These are phyloP conservation scores for Lepiota brunneoincarnata DNA, from an alignment of 768 basidiomycete species.

Conservation along the genomic window DNA sequence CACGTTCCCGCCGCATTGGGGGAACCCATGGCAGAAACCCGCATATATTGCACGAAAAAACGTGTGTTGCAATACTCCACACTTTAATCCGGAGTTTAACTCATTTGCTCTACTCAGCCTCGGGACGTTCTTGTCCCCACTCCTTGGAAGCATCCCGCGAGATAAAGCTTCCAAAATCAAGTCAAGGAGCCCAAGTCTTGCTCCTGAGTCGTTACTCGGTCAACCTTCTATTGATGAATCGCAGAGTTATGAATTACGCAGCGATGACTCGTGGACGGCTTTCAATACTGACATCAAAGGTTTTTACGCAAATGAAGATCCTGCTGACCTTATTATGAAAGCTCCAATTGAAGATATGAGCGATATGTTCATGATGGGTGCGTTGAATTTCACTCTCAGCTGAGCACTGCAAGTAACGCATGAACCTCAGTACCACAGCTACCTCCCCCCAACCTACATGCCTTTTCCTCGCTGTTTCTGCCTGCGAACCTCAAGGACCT, in stretches of 20 bases:
- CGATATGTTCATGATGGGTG: slow-evolving; percentile 57
- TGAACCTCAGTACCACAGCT: slow-evolving; percentile 49
- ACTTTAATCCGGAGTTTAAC: no score
- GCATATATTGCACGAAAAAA: slow-evolving; percentile 27
- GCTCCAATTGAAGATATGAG: slow-evolving; percentile 55
- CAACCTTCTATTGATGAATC: slow-evolving; percentile 7
- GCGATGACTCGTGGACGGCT: slow-evolving; percentile 9
- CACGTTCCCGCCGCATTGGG: slow-evolving; percentile 48
- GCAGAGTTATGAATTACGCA: neutral
- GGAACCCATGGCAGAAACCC: slow-evolving; percentile 25
- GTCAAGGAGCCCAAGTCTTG: neutral
- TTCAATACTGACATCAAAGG: slow-evolving; percentile 29
- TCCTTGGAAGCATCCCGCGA: slow-evolving; percentile 18
- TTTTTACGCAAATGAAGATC: slow-evolving; percentile 26
- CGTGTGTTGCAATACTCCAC: slow-evolving; percentile 14
- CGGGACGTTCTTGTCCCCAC: slow-evolving; percentile 34
- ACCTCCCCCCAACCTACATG: slow-evolving; percentile 49
- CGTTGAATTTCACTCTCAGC: slow-evolving; percentile 1
- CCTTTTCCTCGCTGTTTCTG: slow-evolving; percentile 27
- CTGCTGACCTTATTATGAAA: slow-evolving; percentile 41
- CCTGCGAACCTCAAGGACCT: slow-evolving; percentile 19
- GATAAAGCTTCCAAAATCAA: neutral
- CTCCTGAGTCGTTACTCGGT: slow-evolving; percentile 12
- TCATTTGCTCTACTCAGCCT: slow-evolving; percentile 25
- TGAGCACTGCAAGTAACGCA: neutral